phyloP scores from a whole-genome alignment of 345 rosid species.

The Citrus glauca region DNA sequence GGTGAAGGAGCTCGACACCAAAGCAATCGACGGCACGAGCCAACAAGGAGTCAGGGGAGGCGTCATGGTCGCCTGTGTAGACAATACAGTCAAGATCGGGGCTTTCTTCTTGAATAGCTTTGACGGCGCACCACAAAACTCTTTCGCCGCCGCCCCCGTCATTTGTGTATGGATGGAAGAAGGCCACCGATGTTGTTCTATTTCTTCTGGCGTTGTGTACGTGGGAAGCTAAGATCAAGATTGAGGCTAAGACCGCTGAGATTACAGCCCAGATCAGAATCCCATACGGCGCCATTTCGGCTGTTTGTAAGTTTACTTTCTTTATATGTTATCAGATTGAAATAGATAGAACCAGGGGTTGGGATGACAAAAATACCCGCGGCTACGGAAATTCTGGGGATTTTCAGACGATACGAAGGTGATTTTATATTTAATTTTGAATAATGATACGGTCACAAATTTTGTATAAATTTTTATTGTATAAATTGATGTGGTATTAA shows the following conservation, averaged over 20 bases:
- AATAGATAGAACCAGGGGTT: neutral
- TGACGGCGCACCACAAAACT: constrained; percentile 95
- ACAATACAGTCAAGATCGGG: constrained; percentile 64
- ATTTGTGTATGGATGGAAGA: constrained; percentile 94
- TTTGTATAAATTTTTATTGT: too few species aligned
- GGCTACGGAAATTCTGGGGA: too few species aligned
- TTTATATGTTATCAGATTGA: neutral
- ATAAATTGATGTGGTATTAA: too few species aligned
- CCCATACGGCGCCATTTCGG: constrained; percentile 45
- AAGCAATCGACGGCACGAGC: constrained; percentile 79
- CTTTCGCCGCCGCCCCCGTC: constrained; percentile 99
- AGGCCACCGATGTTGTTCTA: constrained; percentile 57
- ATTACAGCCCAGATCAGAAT: constrained; percentile 32
- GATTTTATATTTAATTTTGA: too few species aligned
- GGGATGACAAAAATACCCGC: too few species aligned
- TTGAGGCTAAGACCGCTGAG: constrained; percentile 33
- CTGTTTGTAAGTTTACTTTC: neutral
- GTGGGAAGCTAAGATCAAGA: constrained; percentile 31
- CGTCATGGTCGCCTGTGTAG: constrained; percentile 78
- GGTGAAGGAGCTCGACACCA: constrained; percentile 62
- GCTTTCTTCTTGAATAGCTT: constrained; percentile 74
- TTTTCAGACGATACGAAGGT: too few species aligned
- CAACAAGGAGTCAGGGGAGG: constrained; percentile 51
- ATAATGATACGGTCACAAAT: too few species aligned
- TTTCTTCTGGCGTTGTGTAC: constrained; percentile 36